Evolutionary conservation across 208 protist genomes (phyloP).

Genomic region (Wallacemonas collosoma): DNA sequence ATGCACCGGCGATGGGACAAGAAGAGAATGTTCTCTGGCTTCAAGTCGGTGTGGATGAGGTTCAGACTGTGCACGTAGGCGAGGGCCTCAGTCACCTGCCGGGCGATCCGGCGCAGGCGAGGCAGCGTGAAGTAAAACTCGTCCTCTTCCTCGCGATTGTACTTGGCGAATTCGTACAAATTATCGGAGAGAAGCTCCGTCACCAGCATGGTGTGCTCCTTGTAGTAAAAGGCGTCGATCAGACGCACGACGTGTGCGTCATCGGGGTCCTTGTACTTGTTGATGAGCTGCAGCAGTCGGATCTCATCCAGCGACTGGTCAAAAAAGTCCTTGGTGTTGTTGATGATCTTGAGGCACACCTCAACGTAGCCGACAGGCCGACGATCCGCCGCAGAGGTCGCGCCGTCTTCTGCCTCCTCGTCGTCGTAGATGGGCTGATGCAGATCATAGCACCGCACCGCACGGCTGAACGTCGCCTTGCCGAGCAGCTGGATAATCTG

Average conservation of each 20-base stretch:
- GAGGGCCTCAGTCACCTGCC: constrained; percentile 85
- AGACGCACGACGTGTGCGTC: constrained; percentile 89
- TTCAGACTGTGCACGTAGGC: constrained; percentile 93
- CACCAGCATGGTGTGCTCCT: constrained; percentile 97
- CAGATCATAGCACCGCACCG: constrained; percentile 94
- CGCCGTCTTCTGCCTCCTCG: constrained; percentile 29
- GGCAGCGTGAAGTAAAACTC: constrained; percentile 94
- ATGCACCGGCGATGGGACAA: constrained; percentile 92
- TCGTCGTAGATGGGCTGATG: constrained; percentile 82
- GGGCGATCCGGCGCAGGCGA: constrained; percentile 87
- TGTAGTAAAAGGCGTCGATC: constrained; percentile 97
- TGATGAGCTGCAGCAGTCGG: constrained; percentile 94
- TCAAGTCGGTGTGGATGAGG: constrained; percentile 97
- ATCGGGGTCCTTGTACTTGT: constrained; percentile 90
- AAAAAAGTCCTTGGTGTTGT: constrained; percentile 98
- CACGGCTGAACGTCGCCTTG: constrained; percentile 94
- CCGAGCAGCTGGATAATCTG: constrained; percentile 95
- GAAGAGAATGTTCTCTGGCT: constrained; percentile 97
- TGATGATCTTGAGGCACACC: constrained; percentile 97
- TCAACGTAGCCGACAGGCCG: constrained; percentile 67
- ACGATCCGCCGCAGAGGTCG: constrained; percentile 10
- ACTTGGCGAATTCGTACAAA: constrained; percentile 97
- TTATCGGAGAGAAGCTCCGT: constrained; percentile 96
- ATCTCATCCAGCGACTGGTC: constrained; percentile 98
- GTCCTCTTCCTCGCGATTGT: constrained; percentile 90